Percentiles rank a stretch among this genome's conserved stretches.
Evolutionary conservation across 2,329 filamentous ascomycete species (phyloP).

Genomic region (Fusarium bactridioides): DNA sequence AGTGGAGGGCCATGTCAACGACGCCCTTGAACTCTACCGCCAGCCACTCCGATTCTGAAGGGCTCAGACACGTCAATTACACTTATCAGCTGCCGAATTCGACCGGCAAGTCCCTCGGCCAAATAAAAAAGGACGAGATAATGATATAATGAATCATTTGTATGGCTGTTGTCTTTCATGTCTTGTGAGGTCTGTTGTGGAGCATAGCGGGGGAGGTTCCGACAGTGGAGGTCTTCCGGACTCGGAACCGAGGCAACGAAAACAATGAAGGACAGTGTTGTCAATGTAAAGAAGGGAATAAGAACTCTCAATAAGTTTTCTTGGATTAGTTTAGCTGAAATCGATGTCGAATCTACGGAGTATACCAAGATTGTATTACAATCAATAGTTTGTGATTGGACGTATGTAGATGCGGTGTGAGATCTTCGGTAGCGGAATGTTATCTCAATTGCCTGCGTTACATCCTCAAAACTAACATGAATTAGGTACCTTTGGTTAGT

Average conservation of each 20-base stretch:
- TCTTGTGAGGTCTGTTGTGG: not conserved
- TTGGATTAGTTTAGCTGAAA: not conserved
- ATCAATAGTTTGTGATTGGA: constrained; percentile 1
- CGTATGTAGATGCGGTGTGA: not conserved
- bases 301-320: not conserved
- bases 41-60: constrained; percentile 2
- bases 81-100: not conserved
- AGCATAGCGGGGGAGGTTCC: not conserved
- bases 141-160: not conserved
- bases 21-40: not conserved
- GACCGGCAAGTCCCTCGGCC: too few species aligned
- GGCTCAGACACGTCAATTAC: not conserved
- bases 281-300: not conserved
- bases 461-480: not conserved
- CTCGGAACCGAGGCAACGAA: not conserved
- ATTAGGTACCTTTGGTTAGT: not conserved
- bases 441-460: constrained; percentile 1
- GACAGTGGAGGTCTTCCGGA: not conserved
- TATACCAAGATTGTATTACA: not conserved
- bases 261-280: not conserved
- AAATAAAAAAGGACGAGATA: too few species aligned
- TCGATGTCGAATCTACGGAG: not conserved
- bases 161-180: not conserved
- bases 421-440: not conserved
- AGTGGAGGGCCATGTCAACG: constrained; percentile 19